These are phyloP conservation scores for Yamadazyma aaseri DNA, from an alignment of 1,139 yeast species.

Conservation along the genomic window DNA sequence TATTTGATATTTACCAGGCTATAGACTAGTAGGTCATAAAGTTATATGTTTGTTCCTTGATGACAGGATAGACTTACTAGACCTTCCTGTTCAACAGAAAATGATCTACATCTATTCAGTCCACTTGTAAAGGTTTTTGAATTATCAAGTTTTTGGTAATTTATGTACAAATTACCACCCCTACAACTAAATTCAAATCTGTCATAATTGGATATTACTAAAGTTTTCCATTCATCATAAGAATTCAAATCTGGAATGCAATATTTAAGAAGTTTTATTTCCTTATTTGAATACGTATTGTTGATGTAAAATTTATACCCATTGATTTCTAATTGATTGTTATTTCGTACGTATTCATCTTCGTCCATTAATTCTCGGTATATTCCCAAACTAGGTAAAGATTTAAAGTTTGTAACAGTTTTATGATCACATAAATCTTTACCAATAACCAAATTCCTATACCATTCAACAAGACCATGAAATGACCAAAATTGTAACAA, in stretches of 20 bases:
- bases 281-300: slow-evolving; percentile 26
- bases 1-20: background rate
- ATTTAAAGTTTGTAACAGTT: slow-evolving; percentile 23
- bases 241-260: slow-evolving; percentile 43
- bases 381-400: slow-evolving; percentile 25
- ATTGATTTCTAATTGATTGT: slow-evolving; percentile 3
- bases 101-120: slow-evolving; percentile 21
- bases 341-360: background rate
- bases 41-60: background rate
- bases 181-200: slow-evolving; percentile 15
- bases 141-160: slow-evolving; percentile 11
- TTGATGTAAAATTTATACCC: slow-evolving; percentile 16
- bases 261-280: slow-evolving; percentile 37
- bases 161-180: slow-evolving; percentile 19
- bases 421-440: slow-evolving; percentile 30
- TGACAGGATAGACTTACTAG: slow-evolving; percentile 20
- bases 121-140: slow-evolving; percentile 1
- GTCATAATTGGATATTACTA: slow-evolving; percentile 33
- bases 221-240: slow-evolving; percentile 38
- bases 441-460: slow-evolving; percentile 32
- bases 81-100: slow-evolving; percentile 34
- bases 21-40: background rate
- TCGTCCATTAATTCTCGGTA: background rate
- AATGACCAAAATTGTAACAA: slow-evolving; percentile 46
- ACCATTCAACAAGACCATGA: slow-evolving; percentile 42